Evolutionary conservation across 2,329 filamentous ascomycete species (phyloP).

Genomic region (Ustulina deusta): DNA sequence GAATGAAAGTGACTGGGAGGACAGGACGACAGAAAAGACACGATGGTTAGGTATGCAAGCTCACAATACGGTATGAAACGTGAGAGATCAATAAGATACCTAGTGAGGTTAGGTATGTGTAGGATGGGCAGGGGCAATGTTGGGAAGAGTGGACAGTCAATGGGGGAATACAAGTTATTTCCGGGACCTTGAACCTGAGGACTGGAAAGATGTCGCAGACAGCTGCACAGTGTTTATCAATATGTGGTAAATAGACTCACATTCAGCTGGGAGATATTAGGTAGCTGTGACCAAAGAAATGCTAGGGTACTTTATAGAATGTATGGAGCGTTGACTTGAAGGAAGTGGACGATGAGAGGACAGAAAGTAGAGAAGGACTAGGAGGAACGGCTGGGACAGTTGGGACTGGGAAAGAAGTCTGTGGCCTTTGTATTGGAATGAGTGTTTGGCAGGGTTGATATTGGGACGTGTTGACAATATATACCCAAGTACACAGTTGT

Average conservation of each 20-base stretch:
- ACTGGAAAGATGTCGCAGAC: background rate
- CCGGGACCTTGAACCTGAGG: too few relatives aligned
- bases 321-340: background rate
- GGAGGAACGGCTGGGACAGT: background rate
- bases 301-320: background rate
- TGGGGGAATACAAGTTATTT: background rate
- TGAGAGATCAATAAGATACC: background rate
- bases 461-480: background rate
- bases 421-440: background rate
- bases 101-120: background rate
- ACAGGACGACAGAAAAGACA: background rate
- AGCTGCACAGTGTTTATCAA: background rate
- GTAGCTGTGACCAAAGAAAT: background rate
- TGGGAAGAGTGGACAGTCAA: background rate
- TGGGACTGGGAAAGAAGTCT: conserved; percentile 11
- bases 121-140: background rate
- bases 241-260: conserved; percentile 7
- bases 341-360: conserved; percentile 1
- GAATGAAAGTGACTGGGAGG: background rate
- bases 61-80: background rate
- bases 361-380: background rate
- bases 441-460: background rate
- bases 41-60: background rate
- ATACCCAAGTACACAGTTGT: conserved; percentile 2
- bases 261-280: background rate